Evolutionary conservation across 179 eudicot genomes (phyloP).

Genomic region (Silene coronaria): DNA sequence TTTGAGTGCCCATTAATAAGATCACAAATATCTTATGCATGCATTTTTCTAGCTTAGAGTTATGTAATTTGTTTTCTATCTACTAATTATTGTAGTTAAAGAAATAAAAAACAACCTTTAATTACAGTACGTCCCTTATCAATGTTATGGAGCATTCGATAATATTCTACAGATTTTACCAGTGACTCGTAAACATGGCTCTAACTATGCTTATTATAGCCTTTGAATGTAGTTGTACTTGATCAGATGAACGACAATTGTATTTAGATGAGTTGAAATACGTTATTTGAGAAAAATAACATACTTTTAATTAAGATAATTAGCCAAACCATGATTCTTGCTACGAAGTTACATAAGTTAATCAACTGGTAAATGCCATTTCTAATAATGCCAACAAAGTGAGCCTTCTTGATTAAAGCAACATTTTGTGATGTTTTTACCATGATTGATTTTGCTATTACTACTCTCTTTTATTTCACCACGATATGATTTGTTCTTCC

Average conservation of each 20-base stretch:
- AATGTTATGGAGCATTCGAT: no score
- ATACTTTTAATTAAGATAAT: slow-evolving; percentile 5
- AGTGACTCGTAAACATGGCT: no score
- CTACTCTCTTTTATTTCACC: slow-evolving; percentile 6
- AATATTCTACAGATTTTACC: no score
- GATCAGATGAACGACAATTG: no score
- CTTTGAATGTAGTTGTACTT: no score
- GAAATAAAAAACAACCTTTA: no score
- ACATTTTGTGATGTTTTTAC: slow-evolving; percentile 19
- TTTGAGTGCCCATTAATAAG: neutral
- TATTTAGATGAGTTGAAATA: neutral
- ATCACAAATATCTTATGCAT: neutral
- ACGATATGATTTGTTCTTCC: slow-evolving; percentile 9
- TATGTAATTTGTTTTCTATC: neutral
- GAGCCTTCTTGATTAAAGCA: slow-evolving; percentile 29
- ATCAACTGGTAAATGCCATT: slow-evolving; percentile 23
- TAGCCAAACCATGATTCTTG: slow-evolving; percentile 25
- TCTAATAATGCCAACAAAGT: slow-evolving; percentile 28
- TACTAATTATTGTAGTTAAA: no score
- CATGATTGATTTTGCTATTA: slow-evolving; percentile 30
- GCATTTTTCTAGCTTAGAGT: neutral
- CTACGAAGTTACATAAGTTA: slow-evolving; percentile 13
- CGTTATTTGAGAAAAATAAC: slow-evolving; percentile 10
- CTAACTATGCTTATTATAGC: no score
- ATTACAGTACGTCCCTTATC: no score